Base-by-base conservation (phyloP, 306 rosid species). In the Senna siamea region DNA sequence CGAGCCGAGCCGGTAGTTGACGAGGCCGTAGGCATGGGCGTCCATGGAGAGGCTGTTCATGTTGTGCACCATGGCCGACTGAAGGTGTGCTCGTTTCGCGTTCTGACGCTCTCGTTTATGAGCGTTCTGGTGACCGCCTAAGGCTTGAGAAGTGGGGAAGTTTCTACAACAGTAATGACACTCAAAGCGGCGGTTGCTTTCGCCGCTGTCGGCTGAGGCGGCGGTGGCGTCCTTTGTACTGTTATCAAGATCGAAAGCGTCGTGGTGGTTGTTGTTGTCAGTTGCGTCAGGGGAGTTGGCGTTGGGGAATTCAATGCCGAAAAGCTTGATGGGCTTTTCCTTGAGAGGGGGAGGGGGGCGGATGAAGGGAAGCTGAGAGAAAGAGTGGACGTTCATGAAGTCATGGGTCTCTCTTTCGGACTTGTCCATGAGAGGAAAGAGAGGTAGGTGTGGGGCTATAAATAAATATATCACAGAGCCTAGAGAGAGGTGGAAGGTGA, bases 51-150 rank as follows among this genome's bases (percentile, higher is more conserved):
- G 71, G 82, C 68, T 32, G 19, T 78, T 68, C 53, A 86, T 32
- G 19, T 79, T 65, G 57, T 87, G 89, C 30, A 76, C 84, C 82
- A 86, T 81, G n/a, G 89, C 81, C 0, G 96, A 85, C 74, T 89
- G 97, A 35, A 89, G 90, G 70, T 92, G 93, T 9, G 87, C 91
- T 18, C 96, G 86, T 75, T 92, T 92, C 4, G 96, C 96, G 74
- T 89, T 92, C 59, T 92, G 96, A 0, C 97, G 82, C 72, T 92
- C 97, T 37, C 97, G 72, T 78, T 92, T 92, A 51, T 92, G 97
- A 0, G 97, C 97, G 84, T 92, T 92, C 63, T 92, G 97, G 76
- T 92, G 97, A n/a, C 97, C 97, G 7, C 97, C 97, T 2, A 92
- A 74, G 51, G 97, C 97, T 71, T 92, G 97, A 0, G 96, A 89